Evolutionary conservation across 768 basidiomycete species (phyloP), one percentile per base, ranked within the genome.

Genomic region (Neoboletus magnificus): DNA sequence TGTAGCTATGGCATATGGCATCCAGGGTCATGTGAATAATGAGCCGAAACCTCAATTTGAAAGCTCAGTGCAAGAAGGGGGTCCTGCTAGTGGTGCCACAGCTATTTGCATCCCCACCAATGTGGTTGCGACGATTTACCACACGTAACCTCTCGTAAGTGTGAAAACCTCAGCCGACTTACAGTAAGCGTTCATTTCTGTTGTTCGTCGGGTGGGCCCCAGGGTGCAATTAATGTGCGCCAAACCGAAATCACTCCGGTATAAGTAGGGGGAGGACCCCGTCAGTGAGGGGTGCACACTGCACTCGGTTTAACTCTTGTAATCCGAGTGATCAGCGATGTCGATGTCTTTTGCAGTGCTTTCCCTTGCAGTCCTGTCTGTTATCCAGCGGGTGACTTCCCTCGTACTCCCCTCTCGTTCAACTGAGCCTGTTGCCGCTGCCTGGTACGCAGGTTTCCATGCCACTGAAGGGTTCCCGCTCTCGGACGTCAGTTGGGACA

Each of bases 381-480:
- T 55, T 22, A 20, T 54, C 15, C 47, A 22, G 12, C 20, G 20
- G 16, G 53, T 16, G n/a, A 25, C 46, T 39, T 41, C 57, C 29
- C 7, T 50, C 43, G n/a, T 20, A 16, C 16, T 18, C 25, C 12
- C 35, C 0, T 18, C 18, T 12, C 6, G 27, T 7, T 2, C 25
- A 3, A 18, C 46, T 3, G 23, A 18, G 1, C 48, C 50, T 49
- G 74, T 85, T 8, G 81, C 81, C 2, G 71, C 78, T 18, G 76
- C 81, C 10, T 90, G 85, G 85, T 89, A 81, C 60, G 79, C 85
- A n/a, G 81, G 82, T 40, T 89, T 80, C 79, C 83, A 88, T 65
- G 76, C 80, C 15, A 69, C 67, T 7, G 63, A 71, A 18, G 75
- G 76, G 1, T 85, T 83, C 61, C 76, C 85, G 4, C 71, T 85